These are phyloP conservation scores for Pyrus pyrifolia DNA, from an alignment of 306 rosid species.

Conservation along the genomic window DNA sequence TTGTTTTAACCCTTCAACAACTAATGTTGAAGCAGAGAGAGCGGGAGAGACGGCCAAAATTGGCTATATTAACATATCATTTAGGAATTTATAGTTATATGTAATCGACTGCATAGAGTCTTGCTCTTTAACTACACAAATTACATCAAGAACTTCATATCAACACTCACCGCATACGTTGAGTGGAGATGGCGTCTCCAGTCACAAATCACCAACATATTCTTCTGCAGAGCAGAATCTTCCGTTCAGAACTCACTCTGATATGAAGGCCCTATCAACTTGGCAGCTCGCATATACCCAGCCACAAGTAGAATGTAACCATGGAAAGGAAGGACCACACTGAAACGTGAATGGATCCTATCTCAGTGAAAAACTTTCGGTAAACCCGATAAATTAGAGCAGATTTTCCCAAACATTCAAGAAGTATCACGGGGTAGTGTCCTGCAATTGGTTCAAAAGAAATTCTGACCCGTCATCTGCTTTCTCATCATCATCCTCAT, in stretches of 20 bases:
- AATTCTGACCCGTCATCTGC: slow-evolving; percentile 44
- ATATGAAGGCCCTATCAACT: background rate
- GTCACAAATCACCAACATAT: background rate
- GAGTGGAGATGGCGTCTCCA: background rate
- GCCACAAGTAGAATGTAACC: background rate
- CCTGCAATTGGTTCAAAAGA: slow-evolving; percentile 42
- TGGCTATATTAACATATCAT: background rate
- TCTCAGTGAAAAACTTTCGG: slow-evolving; percentile 1
- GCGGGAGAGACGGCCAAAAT: background rate
- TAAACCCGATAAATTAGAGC: background rate
- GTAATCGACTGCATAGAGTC: background rate
- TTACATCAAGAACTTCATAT: background rate
- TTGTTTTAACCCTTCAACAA: background rate
- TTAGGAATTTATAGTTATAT: background rate
- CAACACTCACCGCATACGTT: background rate
- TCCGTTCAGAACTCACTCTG: background rate
- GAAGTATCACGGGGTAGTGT: slow-evolving; percentile 30
- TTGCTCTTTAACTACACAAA: background rate
- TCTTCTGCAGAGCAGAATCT: background rate
- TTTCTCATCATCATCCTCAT: slow-evolving; percentile 19
- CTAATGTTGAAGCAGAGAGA: background rate
- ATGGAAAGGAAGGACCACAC: background rate
- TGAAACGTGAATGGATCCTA: background rate
- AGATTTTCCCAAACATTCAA: background rate
- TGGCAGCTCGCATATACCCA: background rate